These are phyloP conservation scores for Fusarium sp. DNA, from an alignment of 2,329 filamentous ascomycete genomes.

Conservation along the genomic window DNA sequence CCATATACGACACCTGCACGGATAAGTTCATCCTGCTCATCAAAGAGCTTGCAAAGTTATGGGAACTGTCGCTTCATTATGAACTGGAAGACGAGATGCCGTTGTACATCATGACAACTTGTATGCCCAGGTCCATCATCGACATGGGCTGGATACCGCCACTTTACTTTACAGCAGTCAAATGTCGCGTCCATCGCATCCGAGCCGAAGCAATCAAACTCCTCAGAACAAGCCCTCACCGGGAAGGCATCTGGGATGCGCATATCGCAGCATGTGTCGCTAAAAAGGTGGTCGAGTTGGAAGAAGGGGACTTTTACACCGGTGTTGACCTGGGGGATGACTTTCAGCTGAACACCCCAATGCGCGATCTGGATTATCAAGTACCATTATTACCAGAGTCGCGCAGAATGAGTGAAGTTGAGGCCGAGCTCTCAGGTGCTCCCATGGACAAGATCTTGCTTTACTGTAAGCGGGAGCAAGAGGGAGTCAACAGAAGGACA, in stretches of 20 bases:
- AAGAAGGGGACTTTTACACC: constrained; percentile 44
- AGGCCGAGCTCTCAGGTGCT: constrained; percentile 29
- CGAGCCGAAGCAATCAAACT: constrained; percentile 51
- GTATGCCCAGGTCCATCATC: constrained; percentile 47
- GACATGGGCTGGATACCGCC: constrained; percentile 57
- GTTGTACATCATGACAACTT: constrained; percentile 19
- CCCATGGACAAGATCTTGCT: constrained; percentile 33
- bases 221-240: constrained; percentile 43
- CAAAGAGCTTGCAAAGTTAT: constrained; percentile 27
- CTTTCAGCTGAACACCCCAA: constrained; percentile 15
- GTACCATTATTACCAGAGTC: constrained; percentile 26
- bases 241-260: constrained; percentile 56
- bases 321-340: constrained; percentile 14
- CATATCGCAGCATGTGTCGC: constrained; percentile 45
- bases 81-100: constrained; percentile 11
- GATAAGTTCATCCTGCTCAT: constrained; percentile 47
- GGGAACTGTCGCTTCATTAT: constrained; percentile 6
- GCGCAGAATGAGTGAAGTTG: constrained; percentile 27
- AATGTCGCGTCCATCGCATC: constrained; percentile 55
- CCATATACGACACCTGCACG: constrained; percentile 49
- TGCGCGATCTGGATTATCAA: constrained; percentile 6
- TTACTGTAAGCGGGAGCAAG: constrained; percentile 23
- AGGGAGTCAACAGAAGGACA: constrained; percentile 4
- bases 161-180: constrained; percentile 56
- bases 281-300: constrained; percentile 50